Conservation (phyloP, 2,329 filamentous ascomycete species). For the Ascochyta viciae-villosae region DNA sequence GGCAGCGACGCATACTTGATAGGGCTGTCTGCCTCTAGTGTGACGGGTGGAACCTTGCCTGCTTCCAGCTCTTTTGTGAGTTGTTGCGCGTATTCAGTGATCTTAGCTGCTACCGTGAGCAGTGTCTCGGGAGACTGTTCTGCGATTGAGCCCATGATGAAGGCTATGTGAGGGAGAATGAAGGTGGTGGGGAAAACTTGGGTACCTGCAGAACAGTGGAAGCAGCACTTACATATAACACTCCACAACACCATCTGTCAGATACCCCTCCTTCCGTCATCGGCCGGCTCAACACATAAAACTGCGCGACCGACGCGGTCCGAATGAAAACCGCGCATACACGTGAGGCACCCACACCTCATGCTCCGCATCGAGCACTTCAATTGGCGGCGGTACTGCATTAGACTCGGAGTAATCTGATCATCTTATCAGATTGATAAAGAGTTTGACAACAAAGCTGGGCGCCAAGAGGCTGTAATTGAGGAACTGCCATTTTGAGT, state of each 20-base stretch:
- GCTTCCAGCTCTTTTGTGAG: slow-evolving; percentile 53
- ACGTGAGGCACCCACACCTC: background rate
- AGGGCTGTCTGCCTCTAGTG: slow-evolving; percentile 55
- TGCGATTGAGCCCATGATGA: slow-evolving; percentile 28
- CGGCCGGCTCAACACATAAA: background rate
- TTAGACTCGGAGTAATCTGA: slow-evolving; percentile 17
- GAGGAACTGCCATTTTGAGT: slow-evolving; percentile 19
- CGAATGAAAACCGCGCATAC: background rate
- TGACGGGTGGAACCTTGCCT: slow-evolving; percentile 53
- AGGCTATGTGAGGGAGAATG: background rate
- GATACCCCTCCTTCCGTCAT: slow-evolving; percentile 15
- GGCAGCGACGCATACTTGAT: slow-evolving; percentile 52
- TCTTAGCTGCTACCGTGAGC: slow-evolving; percentile 54
- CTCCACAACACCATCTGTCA: background rate
- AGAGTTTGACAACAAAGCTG: slow-evolving; percentile 18
- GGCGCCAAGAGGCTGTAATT: slow-evolving; percentile 16
- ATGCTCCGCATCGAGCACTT: background rate
- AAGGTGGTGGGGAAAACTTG: background rate
- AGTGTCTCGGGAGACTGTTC: slow-evolving; percentile 44
- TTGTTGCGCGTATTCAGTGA: slow-evolving; percentile 53
- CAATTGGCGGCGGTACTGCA: background rate
- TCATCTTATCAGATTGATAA: slow-evolving; percentile 41
- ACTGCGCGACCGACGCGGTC: background rate
- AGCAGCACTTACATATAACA: slow-evolving; percentile 1
- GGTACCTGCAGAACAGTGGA: background rate